A percentile compares a stretch with the other conserved stretches of the same genome.
Conservation (phyloP, 2,329 filamentous ascomycete species). For the Aspergillus jensenii region DNA sequence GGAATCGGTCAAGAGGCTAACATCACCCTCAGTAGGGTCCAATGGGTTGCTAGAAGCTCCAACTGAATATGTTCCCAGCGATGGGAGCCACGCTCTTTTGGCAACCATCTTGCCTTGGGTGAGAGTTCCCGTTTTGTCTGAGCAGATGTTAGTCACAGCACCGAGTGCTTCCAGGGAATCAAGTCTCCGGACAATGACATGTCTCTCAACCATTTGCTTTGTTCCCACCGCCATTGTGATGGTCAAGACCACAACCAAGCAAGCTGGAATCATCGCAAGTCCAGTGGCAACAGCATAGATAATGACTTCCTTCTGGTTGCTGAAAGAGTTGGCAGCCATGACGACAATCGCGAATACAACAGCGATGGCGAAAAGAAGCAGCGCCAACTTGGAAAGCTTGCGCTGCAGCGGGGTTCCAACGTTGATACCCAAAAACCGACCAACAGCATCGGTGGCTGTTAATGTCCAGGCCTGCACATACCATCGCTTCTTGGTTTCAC, state of each 20-base stretch:
- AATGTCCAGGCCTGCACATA: conserved; percentile 53
- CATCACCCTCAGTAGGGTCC: conserved; percentile 54
- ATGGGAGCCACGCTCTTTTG: conserved; percentile 60
- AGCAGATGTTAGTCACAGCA: conserved; percentile 60
- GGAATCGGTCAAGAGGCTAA: conserved; percentile 40
- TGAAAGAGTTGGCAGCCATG: conserved; percentile 62
- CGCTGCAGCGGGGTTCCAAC: conserved; percentile 69
- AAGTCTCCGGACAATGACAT: conserved; percentile 60
- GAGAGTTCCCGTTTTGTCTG: conserved; percentile 61
- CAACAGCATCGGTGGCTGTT: conserved; percentile 59
- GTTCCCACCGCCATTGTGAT: conserved; percentile 67
- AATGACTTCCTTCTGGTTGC: conserved; percentile 58
- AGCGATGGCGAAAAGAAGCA: conserved; percentile 65
- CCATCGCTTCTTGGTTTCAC: conserved; percentile 53
- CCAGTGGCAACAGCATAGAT: conserved; percentile 64
- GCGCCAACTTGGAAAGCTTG: conserved; percentile 66
- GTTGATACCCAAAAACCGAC: conserved; percentile 65
- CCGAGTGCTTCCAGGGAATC: conserved; percentile 61
- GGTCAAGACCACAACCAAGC: conserved; percentile 64
- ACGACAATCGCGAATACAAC: conserved; percentile 70
- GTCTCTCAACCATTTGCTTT: conserved; percentile 56
- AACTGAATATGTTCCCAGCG: conserved; percentile 58
- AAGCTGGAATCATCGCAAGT: conserved; percentile 63
- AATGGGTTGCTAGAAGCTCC: conserved; percentile 56
- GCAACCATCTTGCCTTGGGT: conserved; percentile 66